A percentile compares a stretch with the other conserved stretches of the same genome.
Evolutionary conservation across 441 rosid genomes (phyloP).

Genomic region (Jatropha podagrica): DNA sequence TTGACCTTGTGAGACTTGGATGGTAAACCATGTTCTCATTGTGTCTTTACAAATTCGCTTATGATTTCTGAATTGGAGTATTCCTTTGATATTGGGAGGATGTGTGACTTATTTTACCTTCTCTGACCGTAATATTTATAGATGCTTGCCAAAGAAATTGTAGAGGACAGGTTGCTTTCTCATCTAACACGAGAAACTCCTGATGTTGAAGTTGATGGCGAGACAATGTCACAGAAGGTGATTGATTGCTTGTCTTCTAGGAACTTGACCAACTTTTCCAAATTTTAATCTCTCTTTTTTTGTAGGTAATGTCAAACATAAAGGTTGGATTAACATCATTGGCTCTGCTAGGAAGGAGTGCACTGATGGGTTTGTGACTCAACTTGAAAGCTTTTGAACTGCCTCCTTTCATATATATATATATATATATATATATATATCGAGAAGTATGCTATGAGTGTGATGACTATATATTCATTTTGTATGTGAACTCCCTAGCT

Average conservation of each 20-base stretch:
- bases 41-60: constrained; percentile 7
- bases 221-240: constrained; percentile 60
- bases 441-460: background rate
- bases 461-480: constrained; percentile 14
- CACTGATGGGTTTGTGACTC: constrained; percentile 70
- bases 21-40: constrained; percentile 8
- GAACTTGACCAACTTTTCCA: constrained; percentile 19
- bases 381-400: constrained; percentile 21
- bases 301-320: constrained; percentile 76
- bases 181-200: constrained; percentile 68
- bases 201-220: constrained; percentile 47
- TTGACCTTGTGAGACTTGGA: constrained; percentile 19
- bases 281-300: constrained; percentile 24
- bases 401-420: constrained; percentile 11
- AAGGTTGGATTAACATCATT: constrained; percentile 79
- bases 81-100: background rate
- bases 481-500: constrained; percentile 48
- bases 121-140: constrained; percentile 32
- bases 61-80: constrained; percentile 9
- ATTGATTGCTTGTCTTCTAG: constrained; percentile 10
- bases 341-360: constrained; percentile 81
- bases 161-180: constrained; percentile 80
- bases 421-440: constrained; percentile 4
- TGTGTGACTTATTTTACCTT: constrained; percentile 14
- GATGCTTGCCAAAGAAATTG: constrained; percentile 94